Evolutionary conservation across 1,139 yeast genomes (phyloP).

Genomic region (Nematodospora anomalae): DNA sequence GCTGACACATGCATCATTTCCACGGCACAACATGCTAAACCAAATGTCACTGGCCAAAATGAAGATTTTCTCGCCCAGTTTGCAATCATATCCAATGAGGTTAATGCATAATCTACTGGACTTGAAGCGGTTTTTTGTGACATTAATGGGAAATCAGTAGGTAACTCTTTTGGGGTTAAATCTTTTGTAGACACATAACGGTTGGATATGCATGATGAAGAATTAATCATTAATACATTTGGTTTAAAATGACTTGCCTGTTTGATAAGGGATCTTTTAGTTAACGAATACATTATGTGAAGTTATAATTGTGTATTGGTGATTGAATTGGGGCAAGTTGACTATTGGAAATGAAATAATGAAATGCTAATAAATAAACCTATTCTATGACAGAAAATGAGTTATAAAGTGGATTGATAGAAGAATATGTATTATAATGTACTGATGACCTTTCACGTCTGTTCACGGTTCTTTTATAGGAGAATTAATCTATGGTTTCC

Average conservation of each 20-base stretch:
- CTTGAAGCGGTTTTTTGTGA: constrained; percentile 44
- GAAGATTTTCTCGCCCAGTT: constrained; percentile 93
- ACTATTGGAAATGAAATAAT: not conserved
- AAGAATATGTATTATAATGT: constrained; percentile 1
- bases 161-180: constrained; percentile 43
- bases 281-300: constrained; percentile 26
- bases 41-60: constrained; percentile 93
- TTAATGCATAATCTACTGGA: constrained; percentile 78
- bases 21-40: constrained; percentile 90
- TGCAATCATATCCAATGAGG: constrained; percentile 81
- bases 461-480: not conserved
- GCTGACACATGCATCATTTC: constrained; percentile 96
- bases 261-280: constrained; percentile 21
- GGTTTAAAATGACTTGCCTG: constrained; percentile 11
- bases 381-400: not conserved
- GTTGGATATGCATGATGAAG: constrained; percentile 6
- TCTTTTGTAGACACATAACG: constrained; percentile 44
- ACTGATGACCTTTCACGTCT: not conserved
- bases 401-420: too few relatives aligned
- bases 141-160: constrained; percentile 49
- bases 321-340: not conserved
- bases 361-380: not conserved
- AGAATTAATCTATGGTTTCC: not conserved
- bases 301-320: constrained; percentile 2
- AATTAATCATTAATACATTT: constrained; percentile 3